These are phyloP conservation scores for Berberis vulgaris DNA, from an alignment of 164 flowering plant species.

Conservation along the genomic window DNA sequence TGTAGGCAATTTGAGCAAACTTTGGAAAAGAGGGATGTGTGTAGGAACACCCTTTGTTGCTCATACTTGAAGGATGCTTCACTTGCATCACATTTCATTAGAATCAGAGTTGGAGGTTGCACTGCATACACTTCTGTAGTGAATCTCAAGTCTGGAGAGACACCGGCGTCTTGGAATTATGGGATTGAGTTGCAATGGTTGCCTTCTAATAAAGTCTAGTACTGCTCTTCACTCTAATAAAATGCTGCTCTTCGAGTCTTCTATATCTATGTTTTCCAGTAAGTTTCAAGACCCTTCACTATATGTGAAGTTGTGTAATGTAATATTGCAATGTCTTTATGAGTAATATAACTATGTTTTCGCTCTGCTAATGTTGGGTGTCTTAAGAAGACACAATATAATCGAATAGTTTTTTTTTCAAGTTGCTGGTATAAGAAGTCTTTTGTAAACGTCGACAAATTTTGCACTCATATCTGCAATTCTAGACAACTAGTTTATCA, in stretches of 20 bases:
- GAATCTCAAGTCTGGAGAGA: constrained; percentile 16
- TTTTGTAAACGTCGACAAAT: too few species aligned
- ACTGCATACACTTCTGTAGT: constrained; percentile 48
- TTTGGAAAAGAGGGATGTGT: constrained; percentile 21
- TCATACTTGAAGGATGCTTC: constrained; percentile 43
- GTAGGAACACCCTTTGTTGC: constrained; percentile 45
- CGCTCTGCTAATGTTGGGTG: too few species aligned
- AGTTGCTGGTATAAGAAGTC: too few species aligned
- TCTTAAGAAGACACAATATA: too few species aligned
- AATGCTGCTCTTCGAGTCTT: neutral
- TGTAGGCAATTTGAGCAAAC: constrained; percentile 39
- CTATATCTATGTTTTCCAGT: neutral
- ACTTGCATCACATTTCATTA: constrained; percentile 37
- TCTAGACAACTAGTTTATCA: too few species aligned
- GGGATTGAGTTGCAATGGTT: constrained; percentile 8
- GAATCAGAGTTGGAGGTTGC: constrained; percentile 51
- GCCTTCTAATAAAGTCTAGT: neutral
- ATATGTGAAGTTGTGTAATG: neutral
- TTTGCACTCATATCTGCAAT: too few species aligned
- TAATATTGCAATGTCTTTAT: too few species aligned
- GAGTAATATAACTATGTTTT: too few species aligned
- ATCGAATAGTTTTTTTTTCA: too few species aligned
- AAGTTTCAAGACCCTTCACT: neutral
- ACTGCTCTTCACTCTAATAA: neutral
- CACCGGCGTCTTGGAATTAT: constrained; percentile 15